Evolutionary conservation across 1,284 basidiomycete genomes (phyloP).

Genomic region (Ustilago sp.): DNA sequence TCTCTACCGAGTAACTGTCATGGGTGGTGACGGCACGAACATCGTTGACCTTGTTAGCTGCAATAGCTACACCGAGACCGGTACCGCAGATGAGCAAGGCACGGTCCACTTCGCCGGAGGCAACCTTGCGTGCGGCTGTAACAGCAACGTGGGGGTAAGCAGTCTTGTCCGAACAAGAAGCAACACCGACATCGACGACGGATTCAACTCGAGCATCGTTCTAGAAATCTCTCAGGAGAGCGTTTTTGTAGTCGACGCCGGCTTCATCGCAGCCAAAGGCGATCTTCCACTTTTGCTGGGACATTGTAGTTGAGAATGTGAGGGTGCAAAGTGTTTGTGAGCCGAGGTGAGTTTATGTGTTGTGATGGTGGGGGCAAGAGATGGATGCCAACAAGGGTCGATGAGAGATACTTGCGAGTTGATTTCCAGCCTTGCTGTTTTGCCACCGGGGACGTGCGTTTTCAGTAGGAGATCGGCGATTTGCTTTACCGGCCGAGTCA

Average conservation of each 20-base stretch:
- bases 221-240: constrained; percentile 55
- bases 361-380: constrained; percentile 1
- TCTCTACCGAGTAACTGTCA: constrained; percentile 72
- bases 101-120: constrained; percentile 71
- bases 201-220: constrained; percentile 55
- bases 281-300: constrained; percentile 53
- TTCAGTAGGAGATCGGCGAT: too few species aligned
- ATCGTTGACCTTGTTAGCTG: constrained; percentile 70
- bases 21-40: constrained; percentile 71
- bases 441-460: too few species aligned
- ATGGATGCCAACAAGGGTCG: too few species aligned
- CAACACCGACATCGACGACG: constrained; percentile 60
- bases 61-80: constrained; percentile 71
- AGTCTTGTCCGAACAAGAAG: constrained; percentile 65
- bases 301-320: constrained; percentile 16
- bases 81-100: constrained; percentile 72
- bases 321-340: constrained; percentile 4
- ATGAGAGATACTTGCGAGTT: too few species aligned
- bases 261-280: constrained; percentile 56
- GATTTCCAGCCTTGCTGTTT: too few species aligned
- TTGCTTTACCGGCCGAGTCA: too few species aligned
- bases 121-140: constrained; percentile 70
- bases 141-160: constrained; percentile 72
- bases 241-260: constrained; percentile 63
- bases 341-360: background rate